Base-by-base conservation (phyloP, 495 filamentous ascomycete species). In the Penicillium fimorum region DNA sequence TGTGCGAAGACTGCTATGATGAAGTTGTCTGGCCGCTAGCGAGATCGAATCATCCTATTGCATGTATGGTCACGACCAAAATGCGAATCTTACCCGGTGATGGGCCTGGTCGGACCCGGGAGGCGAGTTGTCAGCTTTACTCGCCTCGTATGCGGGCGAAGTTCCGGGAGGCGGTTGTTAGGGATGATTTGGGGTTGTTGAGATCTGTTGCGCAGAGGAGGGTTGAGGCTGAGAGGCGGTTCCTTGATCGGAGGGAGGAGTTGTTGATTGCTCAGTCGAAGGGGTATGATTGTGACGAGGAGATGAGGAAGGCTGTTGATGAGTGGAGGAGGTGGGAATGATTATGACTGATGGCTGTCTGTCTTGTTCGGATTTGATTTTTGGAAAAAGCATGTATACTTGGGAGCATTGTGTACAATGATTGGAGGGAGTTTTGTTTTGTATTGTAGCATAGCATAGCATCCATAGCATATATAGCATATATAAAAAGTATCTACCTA, bases 1-100 rank as follows among this genome's bases (percentile, higher is more conserved):
- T 87, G 46, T 90, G 87, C 70, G 81, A 85, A 58, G 84, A 87
- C 65, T 90, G 89, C 70, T 92, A 86, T 67, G 79, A 84, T 11
- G 79, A 83, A 5, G 80, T 87, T 1, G 81, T 92, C 9, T 83
- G 80, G 77, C 90, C 89, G 3, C 70, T 83, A 20, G 76, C 83
- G 11, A 70, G 79, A 35, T 65, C 73, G 2, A 67, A 75, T 25
- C 73, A 74, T 32, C 70, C 78, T 0, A 70, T 92, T 20, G 84
- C 87, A 0, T 69, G 75, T 1, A 76, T 79, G 55, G 85, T 91
- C 62, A 78, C 71, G 15, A 66, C 68, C 5, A 68, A 72, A 5
- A 64, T 74, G 60, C 75, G 77, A 25, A 63, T 74, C 1, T 68
- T 79, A 7, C 76, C 77, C 2, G 73, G 78, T 30, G 73, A 81